phyloP scores from a whole-genome alignment of 495 filamentous ascomycete genomes.

The Aspergillus diversus region DNA sequence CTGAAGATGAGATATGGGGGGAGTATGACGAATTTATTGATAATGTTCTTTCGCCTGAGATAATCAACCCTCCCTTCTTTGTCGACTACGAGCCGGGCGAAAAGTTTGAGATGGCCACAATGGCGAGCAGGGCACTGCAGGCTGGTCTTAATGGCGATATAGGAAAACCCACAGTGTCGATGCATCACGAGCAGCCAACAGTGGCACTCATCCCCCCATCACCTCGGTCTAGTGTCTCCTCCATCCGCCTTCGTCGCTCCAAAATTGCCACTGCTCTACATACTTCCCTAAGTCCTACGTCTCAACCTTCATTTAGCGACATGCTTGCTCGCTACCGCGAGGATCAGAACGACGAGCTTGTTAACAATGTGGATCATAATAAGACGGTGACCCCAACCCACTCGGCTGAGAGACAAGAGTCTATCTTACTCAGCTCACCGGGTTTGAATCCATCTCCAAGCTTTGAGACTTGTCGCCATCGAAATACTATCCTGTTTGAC shows the following conservation, averaged over 20 bases:
- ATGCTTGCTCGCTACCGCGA: slow-evolving; percentile 41
- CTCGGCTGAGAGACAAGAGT: slow-evolving; percentile 31
- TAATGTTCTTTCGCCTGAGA: slow-evolving; percentile 62
- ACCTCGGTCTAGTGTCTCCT: slow-evolving; percentile 34
- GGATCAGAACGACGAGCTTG: slow-evolving; percentile 19
- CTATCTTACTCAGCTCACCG: slow-evolving; percentile 36
- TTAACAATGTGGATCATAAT: slow-evolving; percentile 6
- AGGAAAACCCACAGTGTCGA: slow-evolving; percentile 10
- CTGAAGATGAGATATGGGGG: slow-evolving; percentile 90
- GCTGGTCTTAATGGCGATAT: slow-evolving; percentile 35
- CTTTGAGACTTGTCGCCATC: slow-evolving; percentile 37
- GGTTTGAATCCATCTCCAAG: slow-evolving; percentile 33
- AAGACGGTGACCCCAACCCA: slow-evolving; percentile 13
- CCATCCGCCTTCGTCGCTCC: slow-evolving; percentile 47
- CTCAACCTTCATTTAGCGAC: slow-evolving; percentile 45
- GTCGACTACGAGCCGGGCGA: slow-evolving; percentile 23
- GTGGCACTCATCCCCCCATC: slow-evolving; percentile 31
- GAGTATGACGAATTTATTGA: slow-evolving; percentile 92
- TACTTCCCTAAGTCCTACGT: slow-evolving; percentile 43
- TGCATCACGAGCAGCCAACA: slow-evolving; percentile 22
- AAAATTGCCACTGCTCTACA: slow-evolving; percentile 46
- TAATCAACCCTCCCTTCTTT: slow-evolving; percentile 26
- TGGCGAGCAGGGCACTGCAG: slow-evolving; percentile 48
- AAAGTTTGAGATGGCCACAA: slow-evolving; percentile 43
- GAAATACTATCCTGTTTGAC: slow-evolving; percentile 48